Evolutionary conservation across 1,284 basidiomycete genomes (phyloP), one percentile per base, ranked within the genome.

Genomic region (Fomitopsis palustris): DNA sequence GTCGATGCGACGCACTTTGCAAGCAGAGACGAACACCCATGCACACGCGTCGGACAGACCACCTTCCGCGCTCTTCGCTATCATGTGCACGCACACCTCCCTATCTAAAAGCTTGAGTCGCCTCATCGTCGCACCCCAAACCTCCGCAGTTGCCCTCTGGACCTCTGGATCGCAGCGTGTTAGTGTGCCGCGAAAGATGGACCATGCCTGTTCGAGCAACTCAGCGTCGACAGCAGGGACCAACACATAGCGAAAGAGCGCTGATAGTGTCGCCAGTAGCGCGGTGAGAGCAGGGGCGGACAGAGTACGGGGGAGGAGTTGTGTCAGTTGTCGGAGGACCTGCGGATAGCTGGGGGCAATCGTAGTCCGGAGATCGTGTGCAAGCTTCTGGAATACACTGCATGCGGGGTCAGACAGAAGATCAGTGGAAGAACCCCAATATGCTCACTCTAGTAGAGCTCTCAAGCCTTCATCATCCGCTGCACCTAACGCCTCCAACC

Each of bases 311-410:
- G 81, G 75, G 53, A 95, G 81, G 53, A 90, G 81, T 6, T 69
- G 69, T 23, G 90, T 76, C 0, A 90, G 77, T 10, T 75, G 75
- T 25, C 75, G 67, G 9, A 92, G 74, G 1, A 92, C 66, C 17
- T 78, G 69, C 4, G 75, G 69, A 64, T 89, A 92, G 4, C 79
- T 74, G 0, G 88, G 86, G 0, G 79, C 75, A 5, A 93, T 70
- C 0, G 89, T 90, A 5, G 82, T 83, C 16, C 89, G 87, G 23
- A 93, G 79, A 70, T 93, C 91, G 63, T 91, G 85, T 1, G 83
- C 76, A 41, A 93, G 73, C 67, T 90, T 90, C 72, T 91, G 87
- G 29, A 93, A 74, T 29, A 93, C 77, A 66, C 90, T 93, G 57
- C 21, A 45, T 56, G 55, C 38, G 53, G 70, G 65, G 56, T 53